These are phyloP conservation scores for Oemleria cerasiformis DNA, from an alignment of 306 rosid species.

Conservation along the genomic window DNA sequence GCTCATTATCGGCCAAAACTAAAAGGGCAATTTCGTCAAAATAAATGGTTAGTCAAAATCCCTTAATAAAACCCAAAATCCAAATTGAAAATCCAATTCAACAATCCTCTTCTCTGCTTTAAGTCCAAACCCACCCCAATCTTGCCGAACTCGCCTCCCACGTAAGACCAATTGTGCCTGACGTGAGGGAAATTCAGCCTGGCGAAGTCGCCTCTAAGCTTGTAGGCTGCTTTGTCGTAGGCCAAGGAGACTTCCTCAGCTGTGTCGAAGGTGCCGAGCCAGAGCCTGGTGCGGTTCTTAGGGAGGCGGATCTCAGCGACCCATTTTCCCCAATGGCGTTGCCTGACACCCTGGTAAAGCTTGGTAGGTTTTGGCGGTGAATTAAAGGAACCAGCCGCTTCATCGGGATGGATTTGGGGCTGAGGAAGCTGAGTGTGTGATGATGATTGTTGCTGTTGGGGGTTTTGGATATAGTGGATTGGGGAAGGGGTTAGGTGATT, in stretches of 20 bases:
- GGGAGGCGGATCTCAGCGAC: conserved; percentile 98
- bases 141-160: conserved; percentile 68
- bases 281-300: conserved; percentile 84
- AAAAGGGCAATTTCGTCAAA: no score
- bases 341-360: conserved; percentile 93
- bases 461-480: conserved; percentile 62
- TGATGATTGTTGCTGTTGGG: background rate
- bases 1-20: no score
- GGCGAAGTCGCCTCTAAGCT: conserved; percentile 93
- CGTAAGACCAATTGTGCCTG: conserved; percentile 55
- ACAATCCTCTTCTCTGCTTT: no score
- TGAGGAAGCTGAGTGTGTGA: conserved; percentile 34
- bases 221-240: conserved; percentile 89
- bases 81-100: no score
- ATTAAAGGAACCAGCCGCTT: conserved; percentile 44
- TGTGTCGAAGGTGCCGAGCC: conserved; percentile 97
- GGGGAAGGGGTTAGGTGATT: conserved; percentile 61
- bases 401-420: conserved; percentile 65
- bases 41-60: no score
- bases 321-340: conserved; percentile 99
- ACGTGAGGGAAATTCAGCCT: conserved; percentile 88
- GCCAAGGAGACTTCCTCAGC: conserved; percentile 99
- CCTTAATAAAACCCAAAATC: no score
- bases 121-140: no score
- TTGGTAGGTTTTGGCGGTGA: conserved; percentile 62